Base-by-base conservation (phyloP, 1,284 basidiomycete species). In the Cutaneotrichosporon curvatum region DNA sequence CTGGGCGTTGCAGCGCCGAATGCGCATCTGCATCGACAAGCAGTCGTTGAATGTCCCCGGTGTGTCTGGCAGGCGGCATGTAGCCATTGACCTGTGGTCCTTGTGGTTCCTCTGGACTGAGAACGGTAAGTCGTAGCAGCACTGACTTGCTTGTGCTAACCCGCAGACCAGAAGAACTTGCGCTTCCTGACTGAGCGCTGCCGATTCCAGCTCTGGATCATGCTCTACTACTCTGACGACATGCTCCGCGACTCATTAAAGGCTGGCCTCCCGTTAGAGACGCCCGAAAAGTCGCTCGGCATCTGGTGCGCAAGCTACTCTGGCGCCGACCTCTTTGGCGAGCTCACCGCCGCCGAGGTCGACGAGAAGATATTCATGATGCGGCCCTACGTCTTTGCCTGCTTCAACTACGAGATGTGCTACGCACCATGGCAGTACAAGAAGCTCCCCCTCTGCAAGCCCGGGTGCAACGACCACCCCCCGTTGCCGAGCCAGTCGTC, bases 301-400 rank as follows among this genome's bases (percentile, higher is more conserved):
- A 56, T 56, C 18, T 68, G 65, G 65, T 57, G 60, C 35, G 55
- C 58, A 14, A 42, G 64, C 4, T 43, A 68, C 12, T 64, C 66
- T 7, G 65, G 66, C 2, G 53, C 45, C 37, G 59, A 62, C 45
- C 39, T 59, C 12, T 47, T 48, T 22, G 55, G 43, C 2, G 63
- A 65, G 19, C 70, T 73, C 25, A 68, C 60, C 0, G 48, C 59
- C 2, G 61, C 65, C 12, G 73, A 75, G 42, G 65, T 73, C n/a
- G 74, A 76, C 45, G 72, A 76, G 51, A 72, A 73, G 55, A 70
- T 76, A 47, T 77, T 76, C 51, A 70, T 76, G 19, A 60, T 76
- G 16, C 66, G 75, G 14, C 76, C 76, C 0, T 77, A 71, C 49
- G 75, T 76, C 12, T 76, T 78, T 56, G 75, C 74, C 0, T 73